Evolutionary conservation across 1,284 basidiomycete genomes (phyloP), one percentile per base, ranked within the genome.

Genomic region (Fomitiporia mediterranea): DNA sequence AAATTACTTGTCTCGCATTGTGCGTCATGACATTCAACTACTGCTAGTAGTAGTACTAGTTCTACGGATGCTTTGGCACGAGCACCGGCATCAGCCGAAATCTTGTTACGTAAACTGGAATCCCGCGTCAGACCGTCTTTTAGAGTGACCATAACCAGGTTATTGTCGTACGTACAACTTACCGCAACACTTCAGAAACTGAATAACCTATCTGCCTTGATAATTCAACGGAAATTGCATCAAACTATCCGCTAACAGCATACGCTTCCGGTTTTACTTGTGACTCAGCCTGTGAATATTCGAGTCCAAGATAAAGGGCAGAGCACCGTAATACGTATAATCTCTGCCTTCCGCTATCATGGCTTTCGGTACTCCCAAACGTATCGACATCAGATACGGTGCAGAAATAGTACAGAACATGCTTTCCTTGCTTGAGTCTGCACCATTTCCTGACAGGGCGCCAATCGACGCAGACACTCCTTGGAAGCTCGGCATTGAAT

Each of bases 401-500:
- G 40, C 23, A 7, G 8, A 11, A 15, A 34, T 27, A 7, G 44
- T 57, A 6, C 43, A 53, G 27, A 34, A 32, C 19, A 58, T 62
- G 59, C 55, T 61, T 38, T 46, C 32, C 17, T 51, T 62, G 27
- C 53, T 58, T 13, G 51, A 38, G 34, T 30, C 46, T 11, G 56
- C 60, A 15, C 34, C 54, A 11, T 46, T 62, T 11, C 61, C 60
- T 2, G 21, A 28, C 9, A 32, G 11, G 40, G 53, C 55, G 7
- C 61, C 60, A 21, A 61, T 63, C 19, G 40, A 58, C 19, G 43
- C 35, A 6, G 37, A 44, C 19, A 25, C 23, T 2, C 54, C 60
- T 5, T 59, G 61, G 58, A 50, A 53, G 9, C 48, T 63, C 19
- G 61, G 61, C 7, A 61, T 63, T 39, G 57, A 61, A 34, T 53